phyloP scores from a whole-genome alignment of 257 asterid species.

The Solanum rostratum region DNA sequence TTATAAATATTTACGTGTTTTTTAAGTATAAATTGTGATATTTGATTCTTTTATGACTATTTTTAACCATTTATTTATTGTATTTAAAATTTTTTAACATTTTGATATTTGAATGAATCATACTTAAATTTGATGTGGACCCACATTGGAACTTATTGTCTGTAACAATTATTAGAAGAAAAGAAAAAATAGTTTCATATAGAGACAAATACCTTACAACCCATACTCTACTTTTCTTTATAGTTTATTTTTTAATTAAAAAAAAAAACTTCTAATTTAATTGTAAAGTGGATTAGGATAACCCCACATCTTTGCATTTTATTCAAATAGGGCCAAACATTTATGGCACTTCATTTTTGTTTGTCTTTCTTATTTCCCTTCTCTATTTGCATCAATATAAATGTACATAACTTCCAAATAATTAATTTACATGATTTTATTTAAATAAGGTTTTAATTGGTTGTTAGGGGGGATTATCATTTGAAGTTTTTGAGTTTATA shows the following conservation, averaged over 20 bases:
- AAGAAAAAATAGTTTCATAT: not conserved
- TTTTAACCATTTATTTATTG: not conserved
- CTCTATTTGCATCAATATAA: not conserved
- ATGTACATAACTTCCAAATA: not conserved
- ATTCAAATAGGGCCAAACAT: not conserved
- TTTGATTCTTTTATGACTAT: not conserved
- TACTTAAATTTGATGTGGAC: not conserved
- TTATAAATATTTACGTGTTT: not conserved
- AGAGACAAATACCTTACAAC: not conserved
- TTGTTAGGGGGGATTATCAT: not conserved
- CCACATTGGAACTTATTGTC: not conserved
- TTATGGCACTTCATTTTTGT: not conserved
- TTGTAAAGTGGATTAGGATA: not conserved
- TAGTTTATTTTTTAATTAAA: not conserved
- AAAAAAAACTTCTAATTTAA: not conserved
- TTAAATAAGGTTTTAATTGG: not conserved
- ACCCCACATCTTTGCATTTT: not conserved
- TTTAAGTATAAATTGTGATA: not conserved
- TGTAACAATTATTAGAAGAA: not conserved
- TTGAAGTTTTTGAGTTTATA: not conserved
- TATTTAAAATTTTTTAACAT: not conserved
- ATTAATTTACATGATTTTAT: not conserved
- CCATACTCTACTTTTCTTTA: not conserved
- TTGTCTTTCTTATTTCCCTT: not conserved
- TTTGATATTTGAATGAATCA: not conserved